Percentiles rank a stretch among this genome's conserved stretches.
Conservation (phyloP, 73 alveolate species). For the Symbiodinium natans region DNA sequence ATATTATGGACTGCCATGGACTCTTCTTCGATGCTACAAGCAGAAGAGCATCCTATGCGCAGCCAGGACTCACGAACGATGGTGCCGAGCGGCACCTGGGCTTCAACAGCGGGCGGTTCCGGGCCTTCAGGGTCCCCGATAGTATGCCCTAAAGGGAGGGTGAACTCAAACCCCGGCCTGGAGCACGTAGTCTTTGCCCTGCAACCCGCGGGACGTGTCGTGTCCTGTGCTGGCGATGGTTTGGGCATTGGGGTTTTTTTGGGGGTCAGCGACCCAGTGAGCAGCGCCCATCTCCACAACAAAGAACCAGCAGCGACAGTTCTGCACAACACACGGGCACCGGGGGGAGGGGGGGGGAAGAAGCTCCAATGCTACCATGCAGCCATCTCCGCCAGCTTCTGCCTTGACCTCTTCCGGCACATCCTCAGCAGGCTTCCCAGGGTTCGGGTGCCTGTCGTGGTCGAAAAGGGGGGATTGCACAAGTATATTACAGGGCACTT, state of each 20-base stretch:
- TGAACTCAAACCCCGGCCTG: constrained; percentile 68
- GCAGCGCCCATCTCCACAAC: no score
- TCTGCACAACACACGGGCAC: no score
- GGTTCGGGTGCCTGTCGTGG: not conserved
- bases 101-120: not conserved
- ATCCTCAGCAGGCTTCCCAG: not conserved
- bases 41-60: not conserved
- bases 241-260: no score
- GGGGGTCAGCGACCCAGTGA: no score
- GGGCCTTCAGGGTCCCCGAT: no score
- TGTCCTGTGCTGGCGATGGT: constrained; percentile 7
- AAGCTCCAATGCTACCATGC: not conserved
- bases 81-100: constrained; percentile 91
- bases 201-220: constrained; percentile 61
- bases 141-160: no score
- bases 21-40: no score
- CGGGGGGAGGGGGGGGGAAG: no score
- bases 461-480: not conserved
- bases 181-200: constrained; percentile 28
- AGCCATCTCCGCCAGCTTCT: constrained; percentile 44
- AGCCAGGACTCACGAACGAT: constrained; percentile 35
- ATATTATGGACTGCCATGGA: no score
- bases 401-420: constrained; percentile 19
- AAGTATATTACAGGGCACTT: no score
- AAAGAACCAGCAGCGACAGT: no score